phyloP scores from a whole-genome alignment of 805 yeast species.

The Wickerhamiella alocasiicola region DNA sequence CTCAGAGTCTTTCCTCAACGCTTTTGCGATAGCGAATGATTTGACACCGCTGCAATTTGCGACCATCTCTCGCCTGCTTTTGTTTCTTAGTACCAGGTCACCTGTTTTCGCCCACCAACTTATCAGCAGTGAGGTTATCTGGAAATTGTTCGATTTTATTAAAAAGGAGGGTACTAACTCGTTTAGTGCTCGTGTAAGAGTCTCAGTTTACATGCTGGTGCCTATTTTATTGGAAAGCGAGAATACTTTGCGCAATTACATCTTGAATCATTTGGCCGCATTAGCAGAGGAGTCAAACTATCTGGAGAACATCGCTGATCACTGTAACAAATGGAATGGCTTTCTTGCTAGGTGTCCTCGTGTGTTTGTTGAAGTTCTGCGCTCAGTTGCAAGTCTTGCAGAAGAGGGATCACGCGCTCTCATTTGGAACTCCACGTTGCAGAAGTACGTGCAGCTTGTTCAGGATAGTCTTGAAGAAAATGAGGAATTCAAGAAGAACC shows the following conservation, averaged over 20 bases:
- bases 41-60: neutral
- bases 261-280: neutral
- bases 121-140: neutral
- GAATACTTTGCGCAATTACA: neutral
- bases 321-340: neutral
- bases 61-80: neutral
- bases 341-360: neutral
- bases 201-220: neutral
- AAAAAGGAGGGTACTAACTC: neutral
- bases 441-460: neutral
- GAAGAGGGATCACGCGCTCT: neutral
- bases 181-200: constrained; percentile 2
- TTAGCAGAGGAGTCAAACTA: neutral
- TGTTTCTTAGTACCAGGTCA: neutral
- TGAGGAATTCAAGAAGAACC: neutral
- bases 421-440: neutral
- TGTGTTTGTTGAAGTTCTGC: neutral
- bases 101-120: neutral
- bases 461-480: too few species aligned
- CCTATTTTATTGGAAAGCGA: constrained; percentile 3
- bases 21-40: neutral
- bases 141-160: neutral
- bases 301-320: neutral
- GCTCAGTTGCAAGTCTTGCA: neutral
- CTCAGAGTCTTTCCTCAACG: neutral